Evolutionary conservation across 2,329 filamentous ascomycete genomes (phyloP).

Genomic region (Verticillium nubilum): DNA sequence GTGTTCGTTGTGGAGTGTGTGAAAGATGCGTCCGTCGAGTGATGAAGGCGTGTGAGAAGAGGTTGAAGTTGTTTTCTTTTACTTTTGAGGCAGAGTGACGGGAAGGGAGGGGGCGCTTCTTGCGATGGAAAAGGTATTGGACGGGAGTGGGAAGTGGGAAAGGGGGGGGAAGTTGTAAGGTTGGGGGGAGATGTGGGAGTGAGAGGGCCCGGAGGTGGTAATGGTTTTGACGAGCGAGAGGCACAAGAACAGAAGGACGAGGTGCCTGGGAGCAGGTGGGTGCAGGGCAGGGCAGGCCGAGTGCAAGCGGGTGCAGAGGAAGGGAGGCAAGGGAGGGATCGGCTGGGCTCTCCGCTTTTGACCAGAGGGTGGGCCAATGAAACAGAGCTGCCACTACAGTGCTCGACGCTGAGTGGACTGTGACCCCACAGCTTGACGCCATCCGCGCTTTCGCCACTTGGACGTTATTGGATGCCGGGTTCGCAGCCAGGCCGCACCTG

Average conservation of each 20-base stretch:
- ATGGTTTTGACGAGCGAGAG: constrained; percentile 14
- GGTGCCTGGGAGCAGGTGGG: constrained; percentile 8
- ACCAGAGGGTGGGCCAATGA: constrained; percentile 6
- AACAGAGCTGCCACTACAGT: constrained; percentile 3
- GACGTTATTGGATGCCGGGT: constrained; percentile 9
- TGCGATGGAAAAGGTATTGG: neutral
- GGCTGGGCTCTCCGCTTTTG: constrained; percentile 3
- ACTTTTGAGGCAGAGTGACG: neutral
- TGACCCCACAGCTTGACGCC: constrained; percentile 9
- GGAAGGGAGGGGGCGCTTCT: neutral
- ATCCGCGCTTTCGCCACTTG: constrained; percentile 11
- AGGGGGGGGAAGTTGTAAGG: constrained; percentile 10
- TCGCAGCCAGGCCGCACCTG: constrained; percentile 2
- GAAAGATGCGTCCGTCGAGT: neutral
- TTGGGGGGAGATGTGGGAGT: constrained; percentile 1
- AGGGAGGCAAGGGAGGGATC: constrained; percentile 6
- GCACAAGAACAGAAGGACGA: constrained; percentile 8
- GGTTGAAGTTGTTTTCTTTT: neutral
- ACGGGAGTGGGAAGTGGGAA: constrained; percentile 5
- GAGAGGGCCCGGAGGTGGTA: constrained; percentile 10
- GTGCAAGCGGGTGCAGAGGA: constrained; percentile 5
- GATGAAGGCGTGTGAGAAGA: neutral
- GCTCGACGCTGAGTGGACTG: neutral
- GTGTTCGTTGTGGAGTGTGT: neutral
- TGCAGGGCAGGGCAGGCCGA: constrained; percentile 3